Percentiles rank a stretch among this genome's conserved stretches.
Evolutionary conservation across 108 stramenopile species (phyloP).

Genomic region (Discostella pseudostelligera): DNA sequence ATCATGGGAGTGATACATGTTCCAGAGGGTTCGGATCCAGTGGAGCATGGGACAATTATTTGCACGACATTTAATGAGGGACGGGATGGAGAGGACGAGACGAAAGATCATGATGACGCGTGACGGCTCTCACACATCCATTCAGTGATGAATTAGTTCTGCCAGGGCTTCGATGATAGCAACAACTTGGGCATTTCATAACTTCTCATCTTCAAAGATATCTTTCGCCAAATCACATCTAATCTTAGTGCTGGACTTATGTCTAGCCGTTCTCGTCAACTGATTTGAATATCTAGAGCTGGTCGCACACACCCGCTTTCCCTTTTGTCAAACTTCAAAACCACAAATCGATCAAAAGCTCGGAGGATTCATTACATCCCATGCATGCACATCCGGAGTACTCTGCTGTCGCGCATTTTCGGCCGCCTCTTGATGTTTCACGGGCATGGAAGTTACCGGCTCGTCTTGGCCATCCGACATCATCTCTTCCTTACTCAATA

Average conservation of each 20-base stretch:
- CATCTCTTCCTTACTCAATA: slow-evolving; percentile 90
- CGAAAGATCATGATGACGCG: not conserved
- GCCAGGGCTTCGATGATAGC: too few species aligned
- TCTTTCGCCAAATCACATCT: too few species aligned
- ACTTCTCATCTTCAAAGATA: too few species aligned
- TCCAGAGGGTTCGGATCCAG: slow-evolving; percentile 31
- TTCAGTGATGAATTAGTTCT: not conserved
- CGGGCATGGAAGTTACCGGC: slow-evolving; percentile 81
- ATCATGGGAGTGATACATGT: slow-evolving; percentile 46
- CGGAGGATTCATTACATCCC: slow-evolving; percentile 46
- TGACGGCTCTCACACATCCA: not conserved
- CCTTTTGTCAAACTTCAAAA: too few species aligned
- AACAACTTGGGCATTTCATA: too few species aligned
- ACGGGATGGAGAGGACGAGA: slow-evolving; percentile 3
- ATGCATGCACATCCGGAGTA: not conserved
- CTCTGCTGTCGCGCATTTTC: slow-evolving; percentile 10
- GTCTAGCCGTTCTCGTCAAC: too few species aligned
- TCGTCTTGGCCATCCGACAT: slow-evolving; percentile 87
- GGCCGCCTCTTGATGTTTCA: slow-evolving; percentile 39
- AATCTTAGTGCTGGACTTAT: too few species aligned
- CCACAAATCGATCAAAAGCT: slow-evolving; percentile 46
- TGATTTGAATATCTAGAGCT: slow-evolving; percentile 24
- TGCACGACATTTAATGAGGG: slow-evolving; percentile 41
- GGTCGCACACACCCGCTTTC: too few species aligned
- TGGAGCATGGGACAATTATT: slow-evolving; percentile 35